Evolutionary conservation across 1,139 yeast genomes (phyloP).

Genomic region (Protomyces inouyei): DNA sequence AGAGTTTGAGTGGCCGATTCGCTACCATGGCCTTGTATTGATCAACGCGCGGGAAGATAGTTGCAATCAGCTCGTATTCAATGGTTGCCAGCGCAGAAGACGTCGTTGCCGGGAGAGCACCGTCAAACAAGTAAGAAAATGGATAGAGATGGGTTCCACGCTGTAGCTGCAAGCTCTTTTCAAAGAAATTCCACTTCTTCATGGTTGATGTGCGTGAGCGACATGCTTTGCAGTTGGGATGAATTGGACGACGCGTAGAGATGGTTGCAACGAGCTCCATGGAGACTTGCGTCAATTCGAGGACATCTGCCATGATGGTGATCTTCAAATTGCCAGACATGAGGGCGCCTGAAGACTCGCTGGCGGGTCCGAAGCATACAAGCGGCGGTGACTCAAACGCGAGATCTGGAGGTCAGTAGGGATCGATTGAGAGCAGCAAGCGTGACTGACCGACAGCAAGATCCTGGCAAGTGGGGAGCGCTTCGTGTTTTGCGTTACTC

Average conservation of each 20-base stretch:
- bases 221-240: conserved; percentile 55
- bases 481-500: conserved; percentile 13
- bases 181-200: conserved; percentile 84
- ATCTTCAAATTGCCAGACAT: conserved; percentile 62
- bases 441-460: conserved; percentile 15
- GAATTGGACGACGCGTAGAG: conserved; percentile 59
- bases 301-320: conserved; percentile 36
- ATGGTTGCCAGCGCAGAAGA: conserved; percentile 53
- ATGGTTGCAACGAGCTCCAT: conserved; percentile 67
- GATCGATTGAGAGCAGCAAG: conserved; percentile 39
- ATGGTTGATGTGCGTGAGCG: conserved; percentile 52
- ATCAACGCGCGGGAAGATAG: conserved; percentile 46
- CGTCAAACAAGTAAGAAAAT: conserved; percentile 86
- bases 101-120: conserved; percentile 79
- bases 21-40: conserved; percentile 42
- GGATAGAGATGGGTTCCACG: conserved; percentile 80
- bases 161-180: conserved; percentile 51
- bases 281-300: conserved; percentile 53
- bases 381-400: conserved; percentile 87
- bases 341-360: conserved; percentile 78
- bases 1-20: conserved; percentile 64
- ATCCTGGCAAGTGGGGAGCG: conserved; percentile 23
- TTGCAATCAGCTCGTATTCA: conserved; percentile 69
- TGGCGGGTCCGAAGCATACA: conserved; percentile 70
- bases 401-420: conserved; percentile 47